These are phyloP conservation scores for Debaryomycetaceae sp. DNA, from an alignment of 1,139 yeast genomes.

Conservation along the genomic window DNA sequence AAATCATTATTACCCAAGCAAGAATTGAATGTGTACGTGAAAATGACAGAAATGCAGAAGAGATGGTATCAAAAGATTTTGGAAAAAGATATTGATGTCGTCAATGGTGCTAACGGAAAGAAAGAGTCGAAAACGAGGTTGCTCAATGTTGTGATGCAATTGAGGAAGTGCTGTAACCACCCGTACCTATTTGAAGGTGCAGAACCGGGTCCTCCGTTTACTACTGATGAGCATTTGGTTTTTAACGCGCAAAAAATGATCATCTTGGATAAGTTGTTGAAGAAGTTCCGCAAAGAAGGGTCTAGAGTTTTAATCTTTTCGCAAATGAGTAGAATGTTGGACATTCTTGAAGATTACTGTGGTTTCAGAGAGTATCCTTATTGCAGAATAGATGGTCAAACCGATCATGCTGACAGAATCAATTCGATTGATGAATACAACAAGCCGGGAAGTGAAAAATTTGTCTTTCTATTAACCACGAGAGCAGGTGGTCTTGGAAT, in stretches of 20 bases:
- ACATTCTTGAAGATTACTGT: constrained; percentile 76
- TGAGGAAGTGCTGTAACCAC: constrained; percentile 80
- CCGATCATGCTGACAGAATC: constrained; percentile 73
- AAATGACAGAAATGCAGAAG: constrained; percentile 74
- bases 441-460: constrained; percentile 64
- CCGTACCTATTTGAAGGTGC: constrained; percentile 84
- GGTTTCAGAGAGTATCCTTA: constrained; percentile 63
- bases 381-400: constrained; percentile 79
- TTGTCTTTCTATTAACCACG: constrained; percentile 69
- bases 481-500: constrained; percentile 90
- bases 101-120: constrained; percentile 74
- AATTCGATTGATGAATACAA: constrained; percentile 76
- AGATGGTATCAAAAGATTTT: constrained; percentile 72
- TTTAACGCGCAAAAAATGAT: constrained; percentile 71
- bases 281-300: constrained; percentile 62
- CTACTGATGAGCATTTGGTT: constrained; percentile 78
- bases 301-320: constrained; percentile 74
- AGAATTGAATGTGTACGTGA: constrained; percentile 68
- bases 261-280: constrained; percentile 64
- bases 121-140: constrained; percentile 72
- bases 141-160: constrained; percentile 77
- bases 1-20: constrained; percentile 71
- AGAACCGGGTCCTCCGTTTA: constrained; percentile 83
- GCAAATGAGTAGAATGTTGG: constrained; percentile 79
- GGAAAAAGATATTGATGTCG: constrained; percentile 81